These are phyloP conservation scores for Tolypocladium guangdongense DNA, from an alignment of 2,329 filamentous ascomycete species.

Conservation along the genomic window DNA sequence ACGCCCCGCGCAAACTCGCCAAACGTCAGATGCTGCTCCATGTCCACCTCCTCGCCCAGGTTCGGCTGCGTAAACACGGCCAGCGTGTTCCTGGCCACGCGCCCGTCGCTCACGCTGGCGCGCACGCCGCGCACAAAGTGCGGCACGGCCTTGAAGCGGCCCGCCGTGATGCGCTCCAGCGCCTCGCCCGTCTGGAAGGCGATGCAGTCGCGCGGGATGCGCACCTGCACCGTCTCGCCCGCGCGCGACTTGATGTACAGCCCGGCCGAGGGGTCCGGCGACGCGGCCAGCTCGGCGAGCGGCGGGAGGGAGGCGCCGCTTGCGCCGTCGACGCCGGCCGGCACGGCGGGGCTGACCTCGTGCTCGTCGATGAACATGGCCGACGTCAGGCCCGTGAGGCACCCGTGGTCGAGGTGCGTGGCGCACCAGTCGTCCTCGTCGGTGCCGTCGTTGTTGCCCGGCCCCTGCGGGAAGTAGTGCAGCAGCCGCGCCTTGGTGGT, in stretches of 20 bases:
- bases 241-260: conserved; percentile 88
- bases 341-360: conserved; percentile 24
- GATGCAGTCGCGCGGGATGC: conserved; percentile 82
- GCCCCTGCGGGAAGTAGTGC: conserved; percentile 73
- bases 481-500: conserved; percentile 86
- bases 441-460: conserved; percentile 12
- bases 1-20: conserved; percentile 61
- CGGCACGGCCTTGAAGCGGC: conserved; percentile 85
- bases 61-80: conserved; percentile 98
- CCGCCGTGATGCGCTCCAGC: conserved; percentile 80
- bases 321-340: conserved; percentile 9
- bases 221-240: conserved; percentile 77
- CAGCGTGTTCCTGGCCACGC: conserved; percentile 72
- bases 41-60: conserved; percentile 67
- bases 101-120: conserved; percentile 36
- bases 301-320: conserved; percentile 27
- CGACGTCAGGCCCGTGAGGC: conserved; percentile 83
- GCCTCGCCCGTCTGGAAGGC: conserved; percentile 95
- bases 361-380: conserved; percentile 92
- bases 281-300: conserved; percentile 59
- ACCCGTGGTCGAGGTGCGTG: conserved; percentile 83
- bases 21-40: conserved; percentile 56
- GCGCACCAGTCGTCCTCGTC: conserved; percentile 89
- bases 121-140: conserved; percentile 82
- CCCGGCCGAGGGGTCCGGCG: conserved; percentile 75